Conservation (phyloP, 2,329 filamentous ascomycete genomes). For the Ceratocystis colombiana region DNA sequence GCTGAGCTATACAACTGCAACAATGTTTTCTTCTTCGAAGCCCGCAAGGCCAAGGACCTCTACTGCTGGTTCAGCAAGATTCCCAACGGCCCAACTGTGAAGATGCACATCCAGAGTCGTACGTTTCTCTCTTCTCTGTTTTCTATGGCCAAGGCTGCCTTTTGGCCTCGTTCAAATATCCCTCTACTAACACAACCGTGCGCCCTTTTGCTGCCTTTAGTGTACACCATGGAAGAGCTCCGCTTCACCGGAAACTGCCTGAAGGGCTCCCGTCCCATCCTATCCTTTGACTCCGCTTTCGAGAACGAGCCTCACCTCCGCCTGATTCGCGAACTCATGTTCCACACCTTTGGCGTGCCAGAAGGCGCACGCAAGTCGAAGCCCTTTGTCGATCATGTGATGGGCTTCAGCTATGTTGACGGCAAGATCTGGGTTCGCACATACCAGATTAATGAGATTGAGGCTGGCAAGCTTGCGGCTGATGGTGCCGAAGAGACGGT, state of each 20-base stretch:
- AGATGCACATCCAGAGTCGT: slow-evolving; percentile 70
- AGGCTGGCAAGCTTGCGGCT: slow-evolving; percentile 37
- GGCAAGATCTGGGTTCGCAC: slow-evolving; percentile 94
- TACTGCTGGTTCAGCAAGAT: slow-evolving; percentile 91
- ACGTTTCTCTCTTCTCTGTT: slow-evolving; percentile 29
- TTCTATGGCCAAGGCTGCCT: neutral
- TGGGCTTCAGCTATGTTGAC: slow-evolving; percentile 82
- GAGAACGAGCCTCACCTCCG: slow-evolving; percentile 68
- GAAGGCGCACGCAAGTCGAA: slow-evolving; percentile 81
- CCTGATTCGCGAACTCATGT: slow-evolving; percentile 80
- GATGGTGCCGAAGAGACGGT: slow-evolving; percentile 35
- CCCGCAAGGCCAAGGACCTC: slow-evolving; percentile 84
- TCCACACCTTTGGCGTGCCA: slow-evolving; percentile 85
- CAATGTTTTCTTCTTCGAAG: slow-evolving; percentile 91
- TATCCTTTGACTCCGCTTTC: slow-evolving; percentile 86
- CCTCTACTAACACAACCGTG: neutral
- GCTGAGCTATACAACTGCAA: slow-evolving; percentile 81
- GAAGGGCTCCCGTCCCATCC: slow-evolving; percentile 80
- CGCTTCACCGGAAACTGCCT: slow-evolving; percentile 96
- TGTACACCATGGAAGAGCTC: slow-evolving; percentile 94
- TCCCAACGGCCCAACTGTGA: slow-evolving; percentile 55
- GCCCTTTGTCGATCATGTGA: slow-evolving; percentile 91
- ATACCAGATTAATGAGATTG: slow-evolving; percentile 84
- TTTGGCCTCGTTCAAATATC: neutral
- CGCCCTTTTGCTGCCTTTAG: slow-evolving; percentile 32